Conservation (phyloP, 2,329 filamentous ascomycete species). For the Hymenoscyphus infarciens region DNA sequence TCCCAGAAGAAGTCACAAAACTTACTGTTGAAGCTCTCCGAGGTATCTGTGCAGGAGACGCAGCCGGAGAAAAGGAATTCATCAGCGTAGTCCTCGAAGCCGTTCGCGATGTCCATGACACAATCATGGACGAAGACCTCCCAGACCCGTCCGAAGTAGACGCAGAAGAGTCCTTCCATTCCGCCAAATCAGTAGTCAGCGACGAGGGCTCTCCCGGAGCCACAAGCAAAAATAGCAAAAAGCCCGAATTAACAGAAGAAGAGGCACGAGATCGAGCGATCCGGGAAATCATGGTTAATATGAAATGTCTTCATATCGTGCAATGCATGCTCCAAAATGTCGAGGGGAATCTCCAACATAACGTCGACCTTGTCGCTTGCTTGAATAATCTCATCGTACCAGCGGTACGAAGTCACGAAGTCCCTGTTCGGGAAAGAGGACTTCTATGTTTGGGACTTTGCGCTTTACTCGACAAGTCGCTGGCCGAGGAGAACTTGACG, state of each 20-base stretch:
- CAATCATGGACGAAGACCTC: conserved; percentile 65
- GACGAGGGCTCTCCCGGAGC: conserved; percentile 54
- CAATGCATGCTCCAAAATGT: conserved; percentile 98
- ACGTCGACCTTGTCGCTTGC: conserved; percentile 92
- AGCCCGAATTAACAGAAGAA: conserved; percentile 54
- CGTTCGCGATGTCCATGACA: conserved; percentile 94
- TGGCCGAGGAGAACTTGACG: conserved; percentile 86
- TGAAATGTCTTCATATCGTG: conserved; percentile 96
- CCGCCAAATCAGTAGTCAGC: conserved; percentile 81
- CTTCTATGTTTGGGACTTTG: conserved; percentile 87
- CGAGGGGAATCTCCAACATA: conserved; percentile 79
- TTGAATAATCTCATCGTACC: conserved; percentile 95
- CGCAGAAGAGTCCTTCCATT: conserved; percentile 88
- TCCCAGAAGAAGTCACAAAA: conserved; percentile 90
- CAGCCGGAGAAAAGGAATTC: conserved; percentile 75
- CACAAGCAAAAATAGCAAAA: conserved; percentile 40
- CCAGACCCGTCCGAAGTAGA: conserved; percentile 43
- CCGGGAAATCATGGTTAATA: conserved; percentile 91
- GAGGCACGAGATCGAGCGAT: conserved; percentile 72
- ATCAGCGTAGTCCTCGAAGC: conserved; percentile 85
- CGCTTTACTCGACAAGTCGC: conserved; percentile 83
- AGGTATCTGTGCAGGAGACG: conserved; percentile 73
- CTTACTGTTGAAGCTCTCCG: conserved; percentile 79
- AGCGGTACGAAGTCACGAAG: conserved; percentile 88
- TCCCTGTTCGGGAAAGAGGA: conserved; percentile 85